phyloP scores from a whole-genome alignment of 202 grass and related monocot genomes.

The Elaeis oleifera region DNA sequence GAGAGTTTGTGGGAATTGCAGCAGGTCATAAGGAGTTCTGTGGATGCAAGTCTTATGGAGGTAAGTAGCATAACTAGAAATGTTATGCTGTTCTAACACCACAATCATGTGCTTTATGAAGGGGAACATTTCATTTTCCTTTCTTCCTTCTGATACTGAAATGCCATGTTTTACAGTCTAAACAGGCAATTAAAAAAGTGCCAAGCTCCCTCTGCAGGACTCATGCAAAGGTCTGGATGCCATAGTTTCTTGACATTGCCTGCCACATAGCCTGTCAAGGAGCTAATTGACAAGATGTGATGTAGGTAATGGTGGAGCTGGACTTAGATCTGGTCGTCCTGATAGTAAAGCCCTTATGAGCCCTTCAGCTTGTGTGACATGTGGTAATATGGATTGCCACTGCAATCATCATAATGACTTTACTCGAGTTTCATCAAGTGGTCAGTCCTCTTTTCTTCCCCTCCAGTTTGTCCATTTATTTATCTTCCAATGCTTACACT shows the following conservation, averaged over 20 bases:
- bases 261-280: conserved; percentile 1
- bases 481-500: too few relatives aligned
- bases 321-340: background rate
- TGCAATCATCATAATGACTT: background rate
- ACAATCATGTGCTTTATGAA: background rate
- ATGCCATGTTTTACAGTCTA: conserved; percentile 11
- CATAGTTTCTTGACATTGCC: conserved; percentile 6
- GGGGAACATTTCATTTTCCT: background rate
- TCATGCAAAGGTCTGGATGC: conserved; percentile 51
- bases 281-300: conserved; percentile 13
- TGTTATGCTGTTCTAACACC: conserved; percentile 2
- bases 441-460: background rate
- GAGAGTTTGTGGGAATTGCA: conserved; percentile 20
- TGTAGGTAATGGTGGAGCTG: conserved; percentile 1
- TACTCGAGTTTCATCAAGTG: conserved; percentile 1
- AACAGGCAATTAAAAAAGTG: conserved; percentile 42
- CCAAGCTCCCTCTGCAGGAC: conserved; percentile 14
- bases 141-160: background rate
- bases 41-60: conserved; percentile 38
- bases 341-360: conserved; percentile 1
- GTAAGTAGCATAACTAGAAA: conserved; percentile 30
- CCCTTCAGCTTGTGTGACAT: background rate
- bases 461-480: background rate
- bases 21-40: conserved; percentile 8
- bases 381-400: background rate